These are phyloP conservation scores for Nigrograna mackinnonii DNA, from an alignment of 2,329 filamentous ascomycete genomes.

Conservation along the genomic window DNA sequence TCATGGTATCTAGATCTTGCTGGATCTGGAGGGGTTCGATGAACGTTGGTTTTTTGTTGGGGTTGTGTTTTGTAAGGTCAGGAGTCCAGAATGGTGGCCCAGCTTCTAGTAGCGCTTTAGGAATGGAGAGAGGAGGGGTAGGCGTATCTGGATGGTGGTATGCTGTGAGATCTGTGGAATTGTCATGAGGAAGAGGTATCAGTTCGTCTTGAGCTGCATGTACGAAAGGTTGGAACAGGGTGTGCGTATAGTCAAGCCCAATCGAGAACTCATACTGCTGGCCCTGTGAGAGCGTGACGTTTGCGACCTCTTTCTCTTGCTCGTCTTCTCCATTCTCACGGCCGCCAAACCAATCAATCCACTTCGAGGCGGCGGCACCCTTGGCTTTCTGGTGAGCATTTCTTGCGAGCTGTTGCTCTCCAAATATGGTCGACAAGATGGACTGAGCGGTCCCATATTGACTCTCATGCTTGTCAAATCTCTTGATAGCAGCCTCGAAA, in stretches of 20 bases:
- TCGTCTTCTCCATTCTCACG: slow-evolving; percentile 12
- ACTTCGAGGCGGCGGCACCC: slow-evolving; percentile 24
- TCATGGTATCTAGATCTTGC: slow-evolving; percentile 45
- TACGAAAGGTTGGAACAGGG: slow-evolving; percentile 46
- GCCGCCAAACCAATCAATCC: slow-evolving; percentile 43
- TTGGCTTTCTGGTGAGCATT: slow-evolving; percentile 42
- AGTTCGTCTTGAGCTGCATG: slow-evolving; percentile 31
- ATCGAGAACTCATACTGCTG: slow-evolving; percentile 55
- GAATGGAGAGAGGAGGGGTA: slow-evolving; percentile 41
- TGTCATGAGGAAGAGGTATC: slow-evolving; percentile 29
- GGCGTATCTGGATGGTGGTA: slow-evolving; percentile 34
- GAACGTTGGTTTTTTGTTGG: slow-evolving; percentile 30
- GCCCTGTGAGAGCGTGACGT: slow-evolving; percentile 32
- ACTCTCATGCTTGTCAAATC: slow-evolving; percentile 36
- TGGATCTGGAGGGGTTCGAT: slow-evolving; percentile 31
- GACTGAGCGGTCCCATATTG: slow-evolving; percentile 44
- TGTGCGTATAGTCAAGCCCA: slow-evolving; percentile 56
- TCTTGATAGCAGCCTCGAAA: slow-evolving; percentile 47
- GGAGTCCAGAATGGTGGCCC: slow-evolving; percentile 35
- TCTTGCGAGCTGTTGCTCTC: slow-evolving; percentile 57
- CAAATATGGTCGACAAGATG: slow-evolving; percentile 56
- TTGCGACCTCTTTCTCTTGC: slow-evolving; percentile 4
- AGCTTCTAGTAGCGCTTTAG: slow-evolving; percentile 33
- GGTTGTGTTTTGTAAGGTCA: slow-evolving; percentile 24
- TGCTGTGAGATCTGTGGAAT: slow-evolving; percentile 38